Base-by-base conservation (phyloP, 75 land plant genomes). In the Gnetum montanum region DNA sequence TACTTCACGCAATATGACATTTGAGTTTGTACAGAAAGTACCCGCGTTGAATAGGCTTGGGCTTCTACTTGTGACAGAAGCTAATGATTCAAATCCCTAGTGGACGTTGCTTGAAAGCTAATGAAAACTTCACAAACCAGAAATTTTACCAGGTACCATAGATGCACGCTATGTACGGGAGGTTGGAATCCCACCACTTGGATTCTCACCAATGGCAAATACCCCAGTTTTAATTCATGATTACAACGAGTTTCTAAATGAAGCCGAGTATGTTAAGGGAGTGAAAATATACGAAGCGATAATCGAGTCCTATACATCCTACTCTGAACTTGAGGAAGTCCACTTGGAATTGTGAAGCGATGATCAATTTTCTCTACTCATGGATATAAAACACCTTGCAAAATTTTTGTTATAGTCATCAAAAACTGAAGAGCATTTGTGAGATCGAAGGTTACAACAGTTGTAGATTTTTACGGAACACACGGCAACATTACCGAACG, bases 151-250 rank as follows among this genome's bases (percentile, higher is more conserved):
- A 34, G 76, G 94, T 20, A 74, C 97, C 28, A 91, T 89, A 34
- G 97, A 91, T 78, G 80, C 95, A 36, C 82, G 97, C 22, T 91
- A 54, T 57, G 48, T 81, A 37, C 68, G 97, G 49, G 61, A 75
- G 57, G 33, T 58, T 59, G 94, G 97, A 15, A 80, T 88, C 26
- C 86, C 84, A 5, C 61, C 79, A 28, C 74, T 91, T 51, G 97
- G 97, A 28, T 91, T 91, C 69, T 91, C 96, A 24, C 97, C 97
- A 34, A 91, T 91, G 94, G 49, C 72, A 12, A 81, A 81, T 54
- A 91, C 97, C 26, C 94, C 93, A 6, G 76, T 91, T 60, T 58
- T 87, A 30, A 75, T 91, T 29, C 97, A 91, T 54, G 89, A 88
- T 4, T 85, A 91, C 67, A 88, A 91, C 53, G 97, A 91, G 96